Evolutionary conservation across 2,329 filamentous ascomycete species (phyloP), one percentile per base, ranked within the genome.

Genomic region (Teratosphaeria nubilosa): DNA sequence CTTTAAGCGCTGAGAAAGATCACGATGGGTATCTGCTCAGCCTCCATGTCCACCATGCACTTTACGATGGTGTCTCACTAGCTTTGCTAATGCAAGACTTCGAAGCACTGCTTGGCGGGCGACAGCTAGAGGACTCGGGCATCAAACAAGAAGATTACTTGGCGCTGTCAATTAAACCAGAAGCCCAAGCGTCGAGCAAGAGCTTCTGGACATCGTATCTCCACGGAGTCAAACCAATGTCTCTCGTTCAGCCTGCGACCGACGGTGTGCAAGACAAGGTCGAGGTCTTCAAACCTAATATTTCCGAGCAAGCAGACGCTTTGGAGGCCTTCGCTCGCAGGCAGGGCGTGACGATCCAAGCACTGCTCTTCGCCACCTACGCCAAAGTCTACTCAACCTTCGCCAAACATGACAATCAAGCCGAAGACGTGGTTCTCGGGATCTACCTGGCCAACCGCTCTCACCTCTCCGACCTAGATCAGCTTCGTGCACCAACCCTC

Each of bases 31-130:
- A 58, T 55, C 51, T 53, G 7, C 58, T 78, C 51, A 64, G 73
- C 52, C 73, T 80, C 1, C 76, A 77, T 27, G 86, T 96, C 4
- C 91, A 96, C 62, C 91, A 97, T 70, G 88, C 88, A 0, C 77
- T 96, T 0, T 97, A 96, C 68, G 92, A 96, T 70, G 91, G 86
- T 5, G 79, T 95, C 60, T 94, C 88, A 65, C 76, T 96, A 4
- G 82, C 85, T 0, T 69, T 79, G 0, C 74, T 95, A 5, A 75
- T 90, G 24, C 68, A 78, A 14, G 73, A 80, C 48, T 73, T 86
- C 13, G 71, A 78, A 60, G 61, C 66, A 4, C 62, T 76, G 2
- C 37, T 84, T 70, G 73, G 73, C 65, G 59, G 55, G 27, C 22
- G 31, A 2, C 3, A 31, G 4, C 48, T 50, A 7, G 13, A 51